Base-by-base conservation (phyloP, 2,329 filamentous ascomycete genomes). In the Leptographium radiaticola region DNA sequence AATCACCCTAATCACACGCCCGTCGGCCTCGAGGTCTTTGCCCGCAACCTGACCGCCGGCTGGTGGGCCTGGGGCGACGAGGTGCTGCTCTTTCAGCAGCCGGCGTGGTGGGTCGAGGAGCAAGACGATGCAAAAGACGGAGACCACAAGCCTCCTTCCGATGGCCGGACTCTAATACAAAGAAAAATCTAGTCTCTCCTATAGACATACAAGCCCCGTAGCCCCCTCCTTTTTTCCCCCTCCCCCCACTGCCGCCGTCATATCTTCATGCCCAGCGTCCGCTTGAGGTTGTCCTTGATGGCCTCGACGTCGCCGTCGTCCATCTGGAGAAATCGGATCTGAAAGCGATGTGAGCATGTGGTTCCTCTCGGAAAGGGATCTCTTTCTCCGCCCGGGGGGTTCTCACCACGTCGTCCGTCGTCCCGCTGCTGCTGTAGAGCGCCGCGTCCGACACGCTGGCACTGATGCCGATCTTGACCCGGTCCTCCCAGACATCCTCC, bases 401-500 rank as follows among this genome's bases (percentile, higher is more conserved):
- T 10, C 8, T 34, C 18, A 40, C 87, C 68, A 88, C 75, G 59
- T 95, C 88, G 65, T 89, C 86, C 11, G 77, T 68, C 16, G 70
- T 70, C 45, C 75, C 75, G 6, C 73, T 71, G 55, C 75, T 76
- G 7, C 89, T 88, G 69, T 83, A 97, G 30, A 97, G 70, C 6
- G 88, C 83, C 2, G 82, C 73, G 60, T 97, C 91, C 1, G 87
- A 87, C 50, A 89, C 70, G 63, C 89, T 95, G 11, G 34, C 12
- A 13, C 34, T 13, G 45, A 96, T 80, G 18, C 86, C 86, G 66
- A 85, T 87, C 67, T 81, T 84, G 1, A 95, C 90, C 53, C 91
- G 79, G 59, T 90, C 85, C 65, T 94, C 87, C 91, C 91, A 98
- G 0, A 97, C 91, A 0, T 91, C 90, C 63, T 95, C 89, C 91